A percentile compares a stretch with the other conserved stretches of the same genome.
phyloP scores from a whole-genome alignment of 495 filamentous ascomycete species.

The Tuber microsphaerosporum region DNA sequence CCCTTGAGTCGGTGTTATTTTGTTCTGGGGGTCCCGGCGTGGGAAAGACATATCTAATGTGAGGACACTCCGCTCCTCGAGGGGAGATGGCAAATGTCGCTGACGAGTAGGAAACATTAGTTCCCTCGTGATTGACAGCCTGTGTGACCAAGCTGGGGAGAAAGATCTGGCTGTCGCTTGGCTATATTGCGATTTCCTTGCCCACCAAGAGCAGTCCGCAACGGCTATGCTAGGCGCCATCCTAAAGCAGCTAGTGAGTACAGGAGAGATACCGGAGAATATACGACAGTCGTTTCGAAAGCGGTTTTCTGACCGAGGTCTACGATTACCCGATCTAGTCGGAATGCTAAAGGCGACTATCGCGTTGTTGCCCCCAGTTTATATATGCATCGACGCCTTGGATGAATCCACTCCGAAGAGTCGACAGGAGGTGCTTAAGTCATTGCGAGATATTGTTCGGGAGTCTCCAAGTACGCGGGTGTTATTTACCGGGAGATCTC shows the following conservation, averaged over 20 bases:
- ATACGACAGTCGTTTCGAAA: not conserved
- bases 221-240: not conserved
- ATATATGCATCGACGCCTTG: not conserved
- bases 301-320: not conserved
- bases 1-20: not conserved
- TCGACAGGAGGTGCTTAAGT: not conserved
- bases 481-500: not conserved
- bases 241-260: no score
- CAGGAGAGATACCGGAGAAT: not conserved
- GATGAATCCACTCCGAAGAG: not conserved
- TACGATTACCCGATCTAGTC: not conserved
- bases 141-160: not conserved
- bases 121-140: not conserved
- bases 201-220: not conserved
- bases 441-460: not conserved
- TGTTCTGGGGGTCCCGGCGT: not conserved
- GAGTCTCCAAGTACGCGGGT: not conserved
- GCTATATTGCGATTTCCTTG: not conserved
- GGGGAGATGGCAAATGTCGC: not conserved
- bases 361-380: not conserved
- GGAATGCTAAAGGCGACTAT: not conserved
- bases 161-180: not conserved
- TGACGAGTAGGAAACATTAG: not conserved
- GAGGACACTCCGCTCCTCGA: not conserved
- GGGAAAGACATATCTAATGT: not conserved